A percentile compares a stretch with the other conserved stretches of the same genome.
Evolutionary conservation across 2,329 filamentous ascomycete species (phyloP).

Genomic region (Verticillium klebahnii): DNA sequence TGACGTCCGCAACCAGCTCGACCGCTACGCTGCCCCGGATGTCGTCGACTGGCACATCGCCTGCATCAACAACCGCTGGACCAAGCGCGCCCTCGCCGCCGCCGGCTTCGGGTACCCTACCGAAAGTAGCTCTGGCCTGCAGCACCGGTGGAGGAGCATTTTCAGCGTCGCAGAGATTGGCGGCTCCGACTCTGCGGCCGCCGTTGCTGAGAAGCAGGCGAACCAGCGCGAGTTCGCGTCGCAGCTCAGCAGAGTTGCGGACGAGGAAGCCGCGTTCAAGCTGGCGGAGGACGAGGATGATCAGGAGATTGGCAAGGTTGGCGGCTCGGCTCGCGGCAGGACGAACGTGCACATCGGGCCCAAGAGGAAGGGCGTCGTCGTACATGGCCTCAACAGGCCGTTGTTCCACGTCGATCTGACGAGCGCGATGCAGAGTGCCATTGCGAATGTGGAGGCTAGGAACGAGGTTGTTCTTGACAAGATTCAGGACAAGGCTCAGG

Average conservation of each 20-base stretch:
- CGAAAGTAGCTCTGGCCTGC: slow-evolving; percentile 25
- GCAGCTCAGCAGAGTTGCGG: slow-evolving; percentile 11
- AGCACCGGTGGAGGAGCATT: slow-evolving; percentile 81
- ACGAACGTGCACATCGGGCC: slow-evolving; percentile 28
- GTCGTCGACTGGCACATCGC: slow-evolving; percentile 93
- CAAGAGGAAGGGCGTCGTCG: slow-evolving; percentile 54
- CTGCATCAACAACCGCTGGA: slow-evolving; percentile 92
- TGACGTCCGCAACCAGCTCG: slow-evolving; percentile 90
- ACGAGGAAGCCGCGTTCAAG: slow-evolving; percentile 32
- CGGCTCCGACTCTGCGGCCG: slow-evolving; percentile 64
- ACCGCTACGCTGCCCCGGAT: slow-evolving; percentile 75
- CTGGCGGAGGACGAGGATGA: slow-evolving; percentile 19
- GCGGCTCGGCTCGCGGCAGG: slow-evolving; percentile 7
- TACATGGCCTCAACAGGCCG: slow-evolving; percentile 83
- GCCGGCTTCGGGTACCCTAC: slow-evolving; percentile 86
- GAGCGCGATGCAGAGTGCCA: slow-evolving; percentile 80
- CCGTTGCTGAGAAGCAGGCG: slow-evolving; percentile 58
- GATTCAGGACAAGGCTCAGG: neutral
- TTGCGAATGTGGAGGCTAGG: slow-evolving; percentile 66
- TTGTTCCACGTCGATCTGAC: slow-evolving; percentile 94
- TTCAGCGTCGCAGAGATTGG: slow-evolving; percentile 89
- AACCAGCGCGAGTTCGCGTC: slow-evolving; percentile 36
- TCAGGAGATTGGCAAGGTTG: slow-evolving; percentile 20
- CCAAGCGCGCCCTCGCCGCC: slow-evolving; percentile 80
- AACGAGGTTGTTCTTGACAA: neutral